Base-by-base conservation (phyloP, 768 basidiomycete genomes). In the Rhizopogon vinicolor region DNA sequence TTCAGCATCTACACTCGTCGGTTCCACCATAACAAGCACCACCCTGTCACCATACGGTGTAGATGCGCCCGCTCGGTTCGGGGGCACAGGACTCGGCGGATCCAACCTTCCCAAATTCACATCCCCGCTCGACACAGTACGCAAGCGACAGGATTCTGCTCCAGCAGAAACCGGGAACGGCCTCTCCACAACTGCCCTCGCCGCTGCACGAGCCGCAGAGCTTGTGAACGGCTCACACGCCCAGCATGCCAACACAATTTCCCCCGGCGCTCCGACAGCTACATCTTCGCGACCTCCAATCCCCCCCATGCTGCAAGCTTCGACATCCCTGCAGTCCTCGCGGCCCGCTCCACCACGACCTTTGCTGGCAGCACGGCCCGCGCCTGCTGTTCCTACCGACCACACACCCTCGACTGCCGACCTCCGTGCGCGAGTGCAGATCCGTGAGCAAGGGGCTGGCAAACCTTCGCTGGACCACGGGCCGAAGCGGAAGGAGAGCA, bases 1-100 rank as follows among this genome's bases (percentile, higher is more conserved):
- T 16, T 25, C 46, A 5, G 43, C 51, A 35, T 56, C 66, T 0
- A 64, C 70, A 0, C 78, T 80, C 51, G 60, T 76, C 49, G 71
- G 75, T 70, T 55, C 57, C 18, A 45, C 55, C 8, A 60, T 58
- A 51, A 33, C 59, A 63, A 62, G 52, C 31, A 63, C 59, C 35
- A 68, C 62, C 13, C 65, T 66, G 46, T 64, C 70, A 0, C 67
- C 73, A 4, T 77, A 77, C 57, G 58, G 64, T 5, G 63, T 63
- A 31, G 64, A 65, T 9, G 78, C 87, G 5, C 86, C 89, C 6
- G 80, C 91, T 0, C 82, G 96, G 1, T 98, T 97, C 73, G 94
- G 91, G 8, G 94, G 93, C 1, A 95, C 93, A 2, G 96, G 96
- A 2, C 82, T 97, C 18, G 96, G 86, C 33, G 95, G 94, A 7